Conservation (phyloP, 345 rosid species). For the Melaleuca quinquenervia region DNA sequence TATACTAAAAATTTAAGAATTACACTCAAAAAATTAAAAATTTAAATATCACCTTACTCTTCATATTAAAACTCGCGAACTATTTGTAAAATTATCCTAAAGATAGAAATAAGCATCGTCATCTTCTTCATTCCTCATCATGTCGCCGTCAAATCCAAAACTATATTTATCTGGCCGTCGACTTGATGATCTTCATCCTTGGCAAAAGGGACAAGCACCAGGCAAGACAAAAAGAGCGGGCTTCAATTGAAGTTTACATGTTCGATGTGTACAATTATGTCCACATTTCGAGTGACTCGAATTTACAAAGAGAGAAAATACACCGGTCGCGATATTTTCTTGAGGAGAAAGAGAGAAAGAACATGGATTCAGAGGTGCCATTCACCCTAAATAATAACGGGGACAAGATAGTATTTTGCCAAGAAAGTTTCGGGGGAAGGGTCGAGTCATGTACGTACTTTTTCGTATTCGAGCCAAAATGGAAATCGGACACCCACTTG, state of each 20-base stretch:
- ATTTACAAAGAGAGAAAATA: neutral
- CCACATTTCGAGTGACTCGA: neutral
- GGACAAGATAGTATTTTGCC: no score
- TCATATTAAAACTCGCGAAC: neutral
- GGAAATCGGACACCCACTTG: neutral
- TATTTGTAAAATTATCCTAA: no score
- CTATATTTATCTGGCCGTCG: neutral
- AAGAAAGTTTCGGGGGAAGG: neutral
- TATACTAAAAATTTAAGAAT: accelerated
- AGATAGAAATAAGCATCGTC: neutral
- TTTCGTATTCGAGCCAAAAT: neutral
- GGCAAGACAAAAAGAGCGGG: neutral
- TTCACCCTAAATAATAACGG: accelerated
- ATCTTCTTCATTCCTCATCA: neutral
- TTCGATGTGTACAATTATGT: neutral
- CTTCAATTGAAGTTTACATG: no score
- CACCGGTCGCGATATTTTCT: neutral
- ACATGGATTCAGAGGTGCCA: neutral
- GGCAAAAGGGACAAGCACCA: neutral
- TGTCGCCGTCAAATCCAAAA: neutral
- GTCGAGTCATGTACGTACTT: neutral
- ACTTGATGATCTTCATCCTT: neutral
- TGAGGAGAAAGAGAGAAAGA: neutral
- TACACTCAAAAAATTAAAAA: neutral
- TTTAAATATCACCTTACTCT: neutral